Evolutionary conservation across 148 eudicot species (phyloP).

Genomic region (Hydrangea macrophylla): DNA sequence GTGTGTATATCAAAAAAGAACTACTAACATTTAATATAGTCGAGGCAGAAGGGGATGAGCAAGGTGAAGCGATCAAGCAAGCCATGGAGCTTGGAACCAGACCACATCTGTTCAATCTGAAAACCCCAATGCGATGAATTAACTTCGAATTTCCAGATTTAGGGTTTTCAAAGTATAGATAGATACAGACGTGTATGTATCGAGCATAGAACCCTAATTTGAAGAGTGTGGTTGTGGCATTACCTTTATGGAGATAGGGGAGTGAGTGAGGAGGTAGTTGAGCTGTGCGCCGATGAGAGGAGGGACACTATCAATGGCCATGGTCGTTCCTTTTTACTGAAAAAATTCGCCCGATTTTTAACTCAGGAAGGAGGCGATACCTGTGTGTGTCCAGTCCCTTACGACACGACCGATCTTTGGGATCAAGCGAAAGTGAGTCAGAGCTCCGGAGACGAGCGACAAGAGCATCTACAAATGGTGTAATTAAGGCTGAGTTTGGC

Average conservation of each 20-base stretch:
- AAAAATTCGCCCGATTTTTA: no score
- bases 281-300: conserved; percentile 75
- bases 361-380: no score
- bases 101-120: conserved; percentile 91
- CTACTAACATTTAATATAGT: conserved; percentile 62
- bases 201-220: conserved; percentile 20
- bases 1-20: neutral
- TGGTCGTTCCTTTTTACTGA: no score
- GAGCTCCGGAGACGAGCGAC: no score
- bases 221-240: neutral
- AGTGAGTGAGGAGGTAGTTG: conserved; percentile 61
- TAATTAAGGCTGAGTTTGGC: no score
- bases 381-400: no score
- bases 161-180: conserved; percentile 7
- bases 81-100: conserved; percentile 58
- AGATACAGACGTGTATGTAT: no score
- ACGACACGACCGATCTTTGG: no score
- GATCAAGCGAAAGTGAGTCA: no score
- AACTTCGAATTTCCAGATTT: neutral
- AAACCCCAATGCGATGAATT: conserved; percentile 7
- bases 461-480: no score
- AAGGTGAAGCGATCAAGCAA: conserved; percentile 80
- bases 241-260: conserved; percentile 76
- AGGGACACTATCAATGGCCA: conserved; percentile 80
- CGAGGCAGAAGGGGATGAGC: conserved; percentile 85